Evolutionary conservation across 345 rosid species (phyloP), one percentile per base, ranked within the genome.

Genomic region (Eucalyptus sp.): DNA sequence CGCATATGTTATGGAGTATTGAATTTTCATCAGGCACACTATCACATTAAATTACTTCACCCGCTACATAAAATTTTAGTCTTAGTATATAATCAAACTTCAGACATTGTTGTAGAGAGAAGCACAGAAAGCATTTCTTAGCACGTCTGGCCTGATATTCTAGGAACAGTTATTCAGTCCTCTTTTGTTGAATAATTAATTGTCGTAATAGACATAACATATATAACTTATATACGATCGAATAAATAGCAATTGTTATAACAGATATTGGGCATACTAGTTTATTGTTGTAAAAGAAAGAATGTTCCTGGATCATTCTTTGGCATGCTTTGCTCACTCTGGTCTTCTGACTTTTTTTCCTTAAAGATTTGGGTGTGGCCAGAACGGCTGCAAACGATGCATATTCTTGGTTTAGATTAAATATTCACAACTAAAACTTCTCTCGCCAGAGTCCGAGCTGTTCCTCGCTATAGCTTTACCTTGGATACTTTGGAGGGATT

Each of bases 361-460:
- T 86, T 86, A 51, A 81, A 95, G 98, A 95, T 95, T 93, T 97
- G 98, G 98, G 98, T 96, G 89, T 96, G 98, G 98, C 99, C 96
- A 27, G 98, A 97, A 90, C 95, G 98, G 86, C 93, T 97, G 85
- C 96, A 94, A 80, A 95, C 94, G 71, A 94, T 97, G 96, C 97
- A 97, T 92, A 94, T 96, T 64, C 96, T 96, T 50, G 96, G 97
- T 8, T 93, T 89, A 90, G 88, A 94, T 56, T 94, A 92, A 89
- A 89, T 87, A 58, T 96, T 97, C 94, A 95, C 98, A 9, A 95
- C 98, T 31, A 94, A 93, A 86, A 96, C 98, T 86, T 87, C 94
- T 81, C 89, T 91, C 62, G 92, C 97, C 25, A 92, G 98, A 91
- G 97, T 96, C 31, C 93, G 97, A 16, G 98, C 98, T 76, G 95